Evolutionary conservation across 768 basidiomycete species (phyloP).

Genomic region (Rhizopogon vesiculosus): DNA sequence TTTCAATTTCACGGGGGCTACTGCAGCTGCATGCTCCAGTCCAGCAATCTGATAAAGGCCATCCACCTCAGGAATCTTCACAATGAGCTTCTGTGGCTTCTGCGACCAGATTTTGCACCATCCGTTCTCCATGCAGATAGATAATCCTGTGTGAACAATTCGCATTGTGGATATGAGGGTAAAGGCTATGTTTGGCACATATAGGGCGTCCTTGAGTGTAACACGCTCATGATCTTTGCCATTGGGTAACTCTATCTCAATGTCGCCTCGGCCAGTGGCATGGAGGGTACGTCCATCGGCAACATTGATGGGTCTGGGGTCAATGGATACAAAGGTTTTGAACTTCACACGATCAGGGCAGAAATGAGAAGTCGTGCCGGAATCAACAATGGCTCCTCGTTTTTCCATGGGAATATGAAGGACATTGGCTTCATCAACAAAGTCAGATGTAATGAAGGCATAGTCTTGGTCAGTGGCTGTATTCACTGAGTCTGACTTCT

Average conservation of each 20-base stretch:
- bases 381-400: background rate
- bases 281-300: conserved; percentile 25
- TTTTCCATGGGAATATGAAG: background rate
- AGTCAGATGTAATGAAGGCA: background rate
- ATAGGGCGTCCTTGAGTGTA: background rate
- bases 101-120: no score
- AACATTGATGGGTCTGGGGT: background rate
- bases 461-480: background rate
- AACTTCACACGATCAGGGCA: conserved; percentile 1
- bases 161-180: background rate
- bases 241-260: conserved; percentile 21
- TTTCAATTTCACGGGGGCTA: no score
- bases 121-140: background rate
- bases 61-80: no score
- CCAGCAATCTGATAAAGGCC: no score
- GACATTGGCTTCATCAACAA: background rate
- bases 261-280: conserved; percentile 28
- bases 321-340: background rate
- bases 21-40: no score
- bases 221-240: conserved; percentile 3
- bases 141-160: background rate
- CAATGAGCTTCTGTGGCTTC: no score
- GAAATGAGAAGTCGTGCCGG: background rate
- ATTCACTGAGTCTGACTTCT: conserved; percentile 6
- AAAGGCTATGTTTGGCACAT: background rate